phyloP scores from a whole-genome alignment of 1,284 basidiomycete species.

The Ustilago nuda region DNA sequence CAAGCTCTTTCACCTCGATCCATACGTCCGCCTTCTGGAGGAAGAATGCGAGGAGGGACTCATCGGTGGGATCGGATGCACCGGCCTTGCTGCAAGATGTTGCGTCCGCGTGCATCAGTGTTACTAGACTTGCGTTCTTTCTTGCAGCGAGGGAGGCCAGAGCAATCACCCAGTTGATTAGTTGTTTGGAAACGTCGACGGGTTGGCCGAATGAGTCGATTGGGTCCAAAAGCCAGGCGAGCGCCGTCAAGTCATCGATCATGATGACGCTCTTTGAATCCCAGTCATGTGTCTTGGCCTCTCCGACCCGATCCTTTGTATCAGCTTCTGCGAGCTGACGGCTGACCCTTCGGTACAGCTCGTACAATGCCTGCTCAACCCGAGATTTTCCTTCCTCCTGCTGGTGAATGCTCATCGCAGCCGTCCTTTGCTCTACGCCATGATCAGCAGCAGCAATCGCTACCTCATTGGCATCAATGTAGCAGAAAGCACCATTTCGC shows the following conservation, averaged over 20 bases:
- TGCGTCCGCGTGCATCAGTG: constrained; percentile 51
- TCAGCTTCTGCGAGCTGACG: constrained; percentile 8
- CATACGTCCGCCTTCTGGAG: constrained; percentile 45
- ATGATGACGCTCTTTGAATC: constrained; percentile 30
- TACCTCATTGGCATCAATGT: constrained; percentile 31
- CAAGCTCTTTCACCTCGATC: constrained; percentile 56
- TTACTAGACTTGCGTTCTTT: constrained; percentile 37
- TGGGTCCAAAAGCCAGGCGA: constrained; percentile 41
- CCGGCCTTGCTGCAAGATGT: constrained; percentile 40
- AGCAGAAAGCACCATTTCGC: constrained; percentile 27
- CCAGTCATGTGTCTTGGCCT: constrained; percentile 11
- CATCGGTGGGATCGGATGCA: constrained; percentile 45
- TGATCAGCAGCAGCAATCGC: neutral
- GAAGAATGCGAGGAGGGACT: constrained; percentile 26
- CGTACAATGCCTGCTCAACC: constrained; percentile 7
- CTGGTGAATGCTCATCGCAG: constrained; percentile 3
- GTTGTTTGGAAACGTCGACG: constrained; percentile 13
- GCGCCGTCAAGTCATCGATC: constrained; percentile 46
- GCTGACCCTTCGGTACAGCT: constrained; percentile 14
- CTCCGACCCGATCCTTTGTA: neutral
- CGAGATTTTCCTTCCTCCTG: neutral
- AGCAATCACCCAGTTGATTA: constrained; percentile 37
- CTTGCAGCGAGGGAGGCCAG: constrained; percentile 31
- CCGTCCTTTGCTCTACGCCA: neutral
- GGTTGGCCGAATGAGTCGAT: constrained; percentile 10